Evolutionary conservation across 1,139 yeast genomes (phyloP).

Genomic region (Groenewaldozyma sp.): DNA sequence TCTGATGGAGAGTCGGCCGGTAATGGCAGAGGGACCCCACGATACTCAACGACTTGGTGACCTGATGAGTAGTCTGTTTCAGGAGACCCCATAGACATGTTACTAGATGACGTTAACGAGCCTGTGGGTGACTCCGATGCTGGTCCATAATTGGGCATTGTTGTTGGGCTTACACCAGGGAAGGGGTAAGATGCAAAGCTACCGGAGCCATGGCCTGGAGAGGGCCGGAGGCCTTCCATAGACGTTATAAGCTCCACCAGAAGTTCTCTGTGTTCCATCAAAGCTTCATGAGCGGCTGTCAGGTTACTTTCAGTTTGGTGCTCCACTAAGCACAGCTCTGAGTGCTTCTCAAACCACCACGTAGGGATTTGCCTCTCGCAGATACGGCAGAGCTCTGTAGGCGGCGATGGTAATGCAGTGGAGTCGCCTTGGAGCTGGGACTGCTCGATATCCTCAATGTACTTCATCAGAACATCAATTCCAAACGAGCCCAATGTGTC

Average conservation of each 20-base stretch:
- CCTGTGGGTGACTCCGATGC: conserved; percentile 12
- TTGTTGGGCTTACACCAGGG: conserved; percentile 1
- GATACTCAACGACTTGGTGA: conserved; percentile 38
- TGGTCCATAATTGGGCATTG: conserved; percentile 1
- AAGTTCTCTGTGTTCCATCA: conserved; percentile 61
- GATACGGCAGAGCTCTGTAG: conserved; percentile 73
- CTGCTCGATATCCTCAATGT: conserved; percentile 53
- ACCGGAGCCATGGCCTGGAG: not conserved
- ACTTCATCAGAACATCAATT: conserved; percentile 71
- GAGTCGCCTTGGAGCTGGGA: conserved; percentile 44
- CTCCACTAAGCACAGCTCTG: conserved; percentile 79
- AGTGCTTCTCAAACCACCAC: conserved; percentile 94
- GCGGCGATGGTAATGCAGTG: conserved; percentile 67
- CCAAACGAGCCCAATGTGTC: conserved; percentile 85
- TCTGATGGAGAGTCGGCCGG: conserved; percentile 7
- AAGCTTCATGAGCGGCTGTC: conserved; percentile 66
- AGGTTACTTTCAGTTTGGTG: conserved; percentile 75
- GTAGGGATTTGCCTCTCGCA: conserved; percentile 90
- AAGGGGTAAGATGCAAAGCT: conserved; percentile 4
- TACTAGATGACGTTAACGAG: conserved; percentile 8
- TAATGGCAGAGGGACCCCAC: conserved; percentile 47
- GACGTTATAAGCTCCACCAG: conserved; percentile 29
- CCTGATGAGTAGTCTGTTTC: conserved; percentile 6
- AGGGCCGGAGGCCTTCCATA: conserved; percentile 9
- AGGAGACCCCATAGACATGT: conserved; percentile 6